These are phyloP conservation scores for Tylopilus rubrobrunneus DNA, from an alignment of 768 basidiomycete species.

Conservation along the genomic window DNA sequence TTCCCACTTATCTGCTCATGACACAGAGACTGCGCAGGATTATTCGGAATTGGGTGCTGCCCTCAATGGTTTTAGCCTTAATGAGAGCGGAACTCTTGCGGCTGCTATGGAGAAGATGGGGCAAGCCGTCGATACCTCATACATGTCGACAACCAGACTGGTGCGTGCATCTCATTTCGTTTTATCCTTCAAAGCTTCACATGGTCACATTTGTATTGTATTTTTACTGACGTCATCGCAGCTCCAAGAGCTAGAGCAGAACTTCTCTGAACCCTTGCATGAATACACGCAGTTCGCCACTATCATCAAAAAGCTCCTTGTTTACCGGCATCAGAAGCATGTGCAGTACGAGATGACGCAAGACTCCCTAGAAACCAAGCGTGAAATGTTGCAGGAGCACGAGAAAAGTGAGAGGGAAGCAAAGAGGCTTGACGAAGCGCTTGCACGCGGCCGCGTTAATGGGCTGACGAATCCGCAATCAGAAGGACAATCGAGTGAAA, in stretches of 20 bases:
- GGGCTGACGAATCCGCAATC: slow-evolving; percentile 22
- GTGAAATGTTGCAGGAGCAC: slow-evolving; percentile 79
- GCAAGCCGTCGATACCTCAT: slow-evolving; percentile 92
- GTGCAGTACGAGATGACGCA: slow-evolving; percentile 98
- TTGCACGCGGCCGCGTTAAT: slow-evolving; percentile 53
- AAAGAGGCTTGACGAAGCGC: slow-evolving; percentile 80
- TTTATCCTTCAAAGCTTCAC: background rate
- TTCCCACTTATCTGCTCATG: slow-evolving; percentile 1
- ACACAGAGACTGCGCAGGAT: slow-evolving; percentile 74
- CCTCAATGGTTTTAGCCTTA: slow-evolving; percentile 90
- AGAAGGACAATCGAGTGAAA: slow-evolving; percentile 34
- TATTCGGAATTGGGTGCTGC: slow-evolving; percentile 89
- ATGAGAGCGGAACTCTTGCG: slow-evolving; percentile 71
- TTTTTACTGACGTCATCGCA: slow-evolving; percentile 29
- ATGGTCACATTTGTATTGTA: background rate
- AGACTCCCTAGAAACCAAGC: slow-evolving; percentile 80
- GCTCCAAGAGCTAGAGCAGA: slow-evolving; percentile 93
- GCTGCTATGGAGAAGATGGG: slow-evolving; percentile 93
- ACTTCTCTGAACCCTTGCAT: slow-evolving; percentile 93
- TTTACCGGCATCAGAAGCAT: slow-evolving; percentile 96
- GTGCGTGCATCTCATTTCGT: slow-evolving; percentile 41
- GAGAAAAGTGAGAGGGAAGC: slow-evolving; percentile 94
- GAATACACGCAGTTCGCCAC: slow-evolving; percentile 93
- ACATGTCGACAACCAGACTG: slow-evolving; percentile 86
- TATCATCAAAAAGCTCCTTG: slow-evolving; percentile 92